Conservation (phyloP, 1,284 basidiomycete species). For the Apiotrichum brassicae region DNA sequence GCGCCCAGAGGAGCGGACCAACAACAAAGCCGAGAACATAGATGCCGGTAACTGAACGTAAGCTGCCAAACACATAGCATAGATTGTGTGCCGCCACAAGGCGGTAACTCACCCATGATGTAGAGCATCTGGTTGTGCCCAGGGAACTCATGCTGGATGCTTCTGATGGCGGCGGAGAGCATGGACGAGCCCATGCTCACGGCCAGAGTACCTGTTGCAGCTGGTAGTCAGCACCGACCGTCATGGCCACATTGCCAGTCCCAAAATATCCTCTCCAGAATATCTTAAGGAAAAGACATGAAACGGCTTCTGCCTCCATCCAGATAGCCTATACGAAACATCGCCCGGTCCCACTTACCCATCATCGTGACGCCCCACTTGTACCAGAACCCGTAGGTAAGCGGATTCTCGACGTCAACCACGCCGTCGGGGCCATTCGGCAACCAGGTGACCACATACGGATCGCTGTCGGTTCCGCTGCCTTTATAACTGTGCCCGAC, state of each 20-base stretch:
- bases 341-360: too few species aligned
- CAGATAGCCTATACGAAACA: too few species aligned
- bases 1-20: conserved; percentile 29
- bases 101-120: conserved; percentile 16
- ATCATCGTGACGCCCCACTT: conserved; percentile 23
- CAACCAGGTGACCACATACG: conserved; percentile 43
- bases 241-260: not conserved
- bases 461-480: conserved; percentile 42
- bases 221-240: conserved; percentile 1
- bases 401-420: conserved; percentile 27
- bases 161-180: conserved; percentile 23
- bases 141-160: conserved; percentile 21
- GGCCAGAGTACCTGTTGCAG: conserved; percentile 19
- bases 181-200: conserved; percentile 25
- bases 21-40: conserved; percentile 19
- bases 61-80: not conserved
- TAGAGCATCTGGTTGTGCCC: conserved; percentile 22
- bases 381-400: conserved; percentile 23
- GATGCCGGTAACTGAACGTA: conserved; percentile 10
- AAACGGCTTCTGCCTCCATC: too few species aligned
- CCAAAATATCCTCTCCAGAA: too few species aligned
- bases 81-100: too few species aligned
- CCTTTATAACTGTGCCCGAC: conserved; percentile 41
- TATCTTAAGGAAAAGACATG: too few species aligned
- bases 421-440: not conserved